phyloP scores from a whole-genome alignment of 1,284 basidiomycete genomes.

The Porodaedalea pini region DNA sequence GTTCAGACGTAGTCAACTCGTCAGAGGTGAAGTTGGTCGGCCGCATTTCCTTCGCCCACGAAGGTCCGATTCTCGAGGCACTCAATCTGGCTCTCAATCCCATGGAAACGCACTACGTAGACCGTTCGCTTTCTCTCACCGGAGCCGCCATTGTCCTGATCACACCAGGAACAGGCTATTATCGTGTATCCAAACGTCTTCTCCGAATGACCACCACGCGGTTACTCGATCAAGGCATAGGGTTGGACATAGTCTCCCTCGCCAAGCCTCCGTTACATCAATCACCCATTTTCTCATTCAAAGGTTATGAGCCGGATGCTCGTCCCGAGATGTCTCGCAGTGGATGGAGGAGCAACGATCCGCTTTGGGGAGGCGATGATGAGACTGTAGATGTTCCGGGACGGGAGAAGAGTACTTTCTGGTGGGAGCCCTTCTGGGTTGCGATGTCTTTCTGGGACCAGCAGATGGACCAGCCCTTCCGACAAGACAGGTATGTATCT shows the following conservation, averaged over 20 bases:
- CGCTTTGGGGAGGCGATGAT: constrained; percentile 78
- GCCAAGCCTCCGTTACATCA: constrained; percentile 92
- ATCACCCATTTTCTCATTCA: constrained; percentile 85
- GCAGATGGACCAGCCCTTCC: constrained; percentile 83
- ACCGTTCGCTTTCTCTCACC: constrained; percentile 91
- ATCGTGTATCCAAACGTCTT: constrained; percentile 87
- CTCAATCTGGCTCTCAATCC: constrained; percentile 92
- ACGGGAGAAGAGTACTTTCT: constrained; percentile 55
- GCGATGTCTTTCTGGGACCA: constrained; percentile 79
- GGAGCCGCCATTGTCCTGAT: constrained; percentile 84
- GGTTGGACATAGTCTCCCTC: constrained; percentile 85
- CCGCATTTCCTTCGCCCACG: constrained; percentile 81
- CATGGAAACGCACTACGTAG: constrained; percentile 93
- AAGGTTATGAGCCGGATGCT: constrained; percentile 48
- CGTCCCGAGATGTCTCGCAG: constrained; percentile 43
- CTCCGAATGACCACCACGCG: constrained; percentile 91
- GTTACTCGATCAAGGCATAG: constrained; percentile 94
- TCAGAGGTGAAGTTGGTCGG: constrained; percentile 71
- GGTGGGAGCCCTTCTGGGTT: constrained; percentile 88
- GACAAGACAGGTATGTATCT: constrained; percentile 65
- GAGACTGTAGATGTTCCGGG: constrained; percentile 29
- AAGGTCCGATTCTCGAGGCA: constrained; percentile 93
- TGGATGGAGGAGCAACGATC: constrained; percentile 57
- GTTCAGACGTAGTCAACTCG: not conserved
- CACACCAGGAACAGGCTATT: constrained; percentile 94